Evolutionary conservation across 176 grass and related monocot species (phyloP).

Genomic region (Cenchrus americanus): DNA sequence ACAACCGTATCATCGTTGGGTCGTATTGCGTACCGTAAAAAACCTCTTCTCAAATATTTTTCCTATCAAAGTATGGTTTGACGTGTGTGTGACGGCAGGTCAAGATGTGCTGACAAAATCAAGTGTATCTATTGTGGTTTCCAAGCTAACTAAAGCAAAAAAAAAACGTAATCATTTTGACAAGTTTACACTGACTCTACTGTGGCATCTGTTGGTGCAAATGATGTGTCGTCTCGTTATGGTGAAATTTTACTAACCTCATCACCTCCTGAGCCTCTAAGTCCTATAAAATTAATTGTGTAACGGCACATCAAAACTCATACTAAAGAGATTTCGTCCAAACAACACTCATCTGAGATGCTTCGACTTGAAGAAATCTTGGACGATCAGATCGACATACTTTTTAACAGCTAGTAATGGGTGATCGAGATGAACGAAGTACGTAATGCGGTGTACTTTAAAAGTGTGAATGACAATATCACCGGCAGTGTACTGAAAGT

Average conservation of each 20-base stretch:
- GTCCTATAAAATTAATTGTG: not conserved
- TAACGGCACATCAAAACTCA: not conserved
- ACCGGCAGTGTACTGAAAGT: not conserved
- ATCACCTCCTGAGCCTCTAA: not conserved
- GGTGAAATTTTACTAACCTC: not conserved
- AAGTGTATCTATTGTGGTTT: not conserved
- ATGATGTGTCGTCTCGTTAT: not conserved
- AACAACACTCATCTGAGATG: not conserved
- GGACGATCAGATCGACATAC: not conserved
- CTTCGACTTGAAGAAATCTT: slow-evolving; percentile 12
- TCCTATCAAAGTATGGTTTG: not conserved
- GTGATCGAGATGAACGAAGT: not conserved
- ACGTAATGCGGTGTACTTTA: no score
- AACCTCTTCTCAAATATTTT: no score
- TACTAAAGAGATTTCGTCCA: not conserved
- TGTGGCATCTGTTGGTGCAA: not conserved
- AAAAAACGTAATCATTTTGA: not conserved
- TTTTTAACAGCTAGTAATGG: not conserved
- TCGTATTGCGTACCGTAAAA: no score
- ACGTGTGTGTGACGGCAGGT: no score
- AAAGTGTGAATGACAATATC: not conserved
- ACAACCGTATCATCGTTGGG: no score
- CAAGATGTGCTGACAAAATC: slow-evolving; percentile 7
- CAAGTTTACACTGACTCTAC: not conserved
- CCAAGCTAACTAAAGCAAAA: not conserved